Conservation (phyloP, 805 yeast genomes). For the Cyberlindnera mycetangii region DNA sequence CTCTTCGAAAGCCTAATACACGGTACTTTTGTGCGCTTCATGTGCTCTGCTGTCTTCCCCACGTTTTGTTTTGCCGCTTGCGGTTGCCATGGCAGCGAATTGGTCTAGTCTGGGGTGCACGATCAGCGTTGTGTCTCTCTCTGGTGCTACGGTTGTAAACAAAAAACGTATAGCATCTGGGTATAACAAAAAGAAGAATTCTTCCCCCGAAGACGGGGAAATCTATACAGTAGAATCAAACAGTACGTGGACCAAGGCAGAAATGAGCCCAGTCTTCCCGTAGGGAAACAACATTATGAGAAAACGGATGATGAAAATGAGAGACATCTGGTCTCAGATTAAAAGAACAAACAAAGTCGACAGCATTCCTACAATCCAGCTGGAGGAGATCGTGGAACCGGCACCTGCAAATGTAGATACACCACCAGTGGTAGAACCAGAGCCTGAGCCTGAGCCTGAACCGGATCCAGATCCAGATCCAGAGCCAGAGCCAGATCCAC, state of each 20-base stretch:
- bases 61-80: no score
- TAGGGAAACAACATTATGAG: background rate
- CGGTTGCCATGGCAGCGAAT: no score
- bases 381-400: background rate
- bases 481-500: slow-evolving; percentile 2
- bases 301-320: background rate
- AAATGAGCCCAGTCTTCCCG: background rate
- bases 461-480: background rate
- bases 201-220: background rate
- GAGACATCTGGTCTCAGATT: background rate
- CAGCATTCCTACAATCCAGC: slow-evolving; percentile 3
- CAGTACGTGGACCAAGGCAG: background rate
- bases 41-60: no score
- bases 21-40: no score
- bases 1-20: no score
- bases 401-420: slow-evolving; percentile 6
- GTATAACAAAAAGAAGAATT: background rate
- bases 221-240: background rate
- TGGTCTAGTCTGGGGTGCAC: no score
- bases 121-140: no score
- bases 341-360: slow-evolving; percentile 1
- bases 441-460: slow-evolving; percentile 2
- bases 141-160: no score
- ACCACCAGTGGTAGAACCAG: background rate
- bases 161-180: background rate